These are phyloP conservation scores for Microcyclosporella mali DNA, from an alignment of 2,329 filamentous ascomycete species.

Conservation along the genomic window DNA sequence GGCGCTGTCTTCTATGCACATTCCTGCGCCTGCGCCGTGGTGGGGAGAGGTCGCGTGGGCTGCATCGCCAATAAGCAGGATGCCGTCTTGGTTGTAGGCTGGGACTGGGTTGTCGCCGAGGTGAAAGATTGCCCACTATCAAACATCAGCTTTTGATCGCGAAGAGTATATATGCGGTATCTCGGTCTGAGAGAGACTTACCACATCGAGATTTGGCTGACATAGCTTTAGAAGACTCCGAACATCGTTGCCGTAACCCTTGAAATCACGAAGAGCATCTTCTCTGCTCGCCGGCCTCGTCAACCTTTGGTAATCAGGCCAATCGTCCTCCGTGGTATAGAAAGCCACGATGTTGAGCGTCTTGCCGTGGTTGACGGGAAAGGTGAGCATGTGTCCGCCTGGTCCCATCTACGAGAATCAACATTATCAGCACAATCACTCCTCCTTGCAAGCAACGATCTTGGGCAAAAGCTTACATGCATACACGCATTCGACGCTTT, in stretches of 20 bases:
- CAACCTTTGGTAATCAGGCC: conserved; percentile 21
- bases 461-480: conserved; percentile 17
- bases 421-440: background rate
- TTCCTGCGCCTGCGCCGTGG: conserved; percentile 33
- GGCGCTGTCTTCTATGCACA: conserved; percentile 28
- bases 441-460: background rate
- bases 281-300: conserved; percentile 19
- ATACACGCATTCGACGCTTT: conserved; percentile 25
- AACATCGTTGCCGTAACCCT: conserved; percentile 20
- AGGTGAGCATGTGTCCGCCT: conserved; percentile 53
- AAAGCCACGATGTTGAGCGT: conserved; percentile 27
- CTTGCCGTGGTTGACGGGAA: conserved; percentile 38
- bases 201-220: conserved; percentile 20
- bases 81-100: conserved; percentile 30
- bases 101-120: conserved; percentile 32
- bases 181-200: background rate
- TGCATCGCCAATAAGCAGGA: conserved; percentile 36
- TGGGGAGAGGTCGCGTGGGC: conserved; percentile 40
- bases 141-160: background rate
- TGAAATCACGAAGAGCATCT: conserved; percentile 23
- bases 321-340: conserved; percentile 17
- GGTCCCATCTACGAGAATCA: conserved; percentile 19
- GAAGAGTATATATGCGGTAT: no score
- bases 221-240: conserved; percentile 21
- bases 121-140: conserved; percentile 39